Evolutionary conservation across 441 rosid species (phyloP).

Genomic region (Cnidoscolus chayamansa): DNA sequence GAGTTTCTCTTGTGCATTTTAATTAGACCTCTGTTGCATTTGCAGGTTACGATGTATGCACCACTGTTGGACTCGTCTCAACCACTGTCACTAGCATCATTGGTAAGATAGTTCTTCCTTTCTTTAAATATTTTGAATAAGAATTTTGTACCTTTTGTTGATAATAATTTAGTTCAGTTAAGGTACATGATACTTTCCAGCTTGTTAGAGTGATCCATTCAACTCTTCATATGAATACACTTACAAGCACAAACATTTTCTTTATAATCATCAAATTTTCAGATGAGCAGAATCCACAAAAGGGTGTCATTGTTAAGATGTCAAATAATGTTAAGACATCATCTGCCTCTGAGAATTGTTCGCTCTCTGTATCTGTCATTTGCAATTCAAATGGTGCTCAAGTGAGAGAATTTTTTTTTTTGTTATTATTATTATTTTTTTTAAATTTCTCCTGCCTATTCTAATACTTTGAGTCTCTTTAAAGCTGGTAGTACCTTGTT

Average conservation of each 20-base stretch:
- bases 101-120: slow-evolving; percentile 43
- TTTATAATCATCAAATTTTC: slow-evolving; percentile 22
- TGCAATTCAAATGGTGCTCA: slow-evolving; percentile 60
- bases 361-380: slow-evolving; percentile 72
- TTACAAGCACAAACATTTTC: slow-evolving; percentile 27
- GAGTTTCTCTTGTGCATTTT: neutral
- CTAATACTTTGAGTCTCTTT: slow-evolving; percentile 8
- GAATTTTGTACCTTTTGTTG: neutral
- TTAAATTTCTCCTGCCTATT: neutral
- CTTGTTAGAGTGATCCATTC: slow-evolving; percentile 8
- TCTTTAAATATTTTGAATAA: neutral
- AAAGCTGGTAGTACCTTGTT: slow-evolving; percentile 23
- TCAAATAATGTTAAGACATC: slow-evolving; percentile 26
- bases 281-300: slow-evolving; percentile 71
- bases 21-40: slow-evolving; percentile 9
- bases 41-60: slow-evolving; percentile 92
- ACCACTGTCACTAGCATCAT: slow-evolving; percentile 43
- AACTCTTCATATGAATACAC: slow-evolving; percentile 5
- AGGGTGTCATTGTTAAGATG: slow-evolving; percentile 77
- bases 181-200: slow-evolving; percentile 9
- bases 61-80: slow-evolving; percentile 55
- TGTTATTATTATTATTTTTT: too few species aligned
- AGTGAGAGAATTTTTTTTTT: slow-evolving; percentile 41
- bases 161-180: slow-evolving; percentile 5
- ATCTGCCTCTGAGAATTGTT: slow-evolving; percentile 47